phyloP scores from a whole-genome alignment of 2,329 filamentous ascomycete species.

The Aspergillus quadricinctus region DNA sequence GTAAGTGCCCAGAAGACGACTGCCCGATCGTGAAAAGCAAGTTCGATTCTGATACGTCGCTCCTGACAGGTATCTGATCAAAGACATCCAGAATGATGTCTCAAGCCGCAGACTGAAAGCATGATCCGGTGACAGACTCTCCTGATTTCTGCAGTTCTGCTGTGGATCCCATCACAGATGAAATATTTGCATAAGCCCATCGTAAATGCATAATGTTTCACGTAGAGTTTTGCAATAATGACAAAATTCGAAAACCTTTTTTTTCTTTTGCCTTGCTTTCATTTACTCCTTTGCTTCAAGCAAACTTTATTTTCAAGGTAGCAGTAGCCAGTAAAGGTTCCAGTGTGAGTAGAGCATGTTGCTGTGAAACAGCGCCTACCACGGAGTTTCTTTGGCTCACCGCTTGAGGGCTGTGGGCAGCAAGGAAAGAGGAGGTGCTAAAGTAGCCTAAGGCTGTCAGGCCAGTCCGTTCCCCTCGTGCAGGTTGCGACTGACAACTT shows the following conservation, averaged over 20 bases:
- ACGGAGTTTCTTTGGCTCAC: slow-evolving; percentile 8
- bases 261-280: neutral
- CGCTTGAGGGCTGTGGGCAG: slow-evolving; percentile 12
- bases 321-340: neutral
- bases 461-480: neutral
- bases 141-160: neutral
- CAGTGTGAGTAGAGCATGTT: neutral
- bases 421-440: neutral
- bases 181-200: neutral
- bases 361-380: neutral
- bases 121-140: slow-evolving; percentile 26
- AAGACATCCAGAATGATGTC: slow-evolving; percentile 79
- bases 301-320: neutral
- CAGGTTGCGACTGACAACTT: neutral
- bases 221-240: neutral
- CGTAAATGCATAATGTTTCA: neutral
- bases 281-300: neutral
- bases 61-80: slow-evolving; percentile 69
- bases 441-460: neutral
- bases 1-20: slow-evolving; percentile 54
- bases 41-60: slow-evolving; percentile 19
- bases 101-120: slow-evolving; percentile 69
- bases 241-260: neutral
- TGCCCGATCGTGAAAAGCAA: neutral
- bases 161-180: neutral